Evolutionary conservation across 805 yeast genomes (phyloP).

Genomic region (Phaffomyces antillensis): DNA sequence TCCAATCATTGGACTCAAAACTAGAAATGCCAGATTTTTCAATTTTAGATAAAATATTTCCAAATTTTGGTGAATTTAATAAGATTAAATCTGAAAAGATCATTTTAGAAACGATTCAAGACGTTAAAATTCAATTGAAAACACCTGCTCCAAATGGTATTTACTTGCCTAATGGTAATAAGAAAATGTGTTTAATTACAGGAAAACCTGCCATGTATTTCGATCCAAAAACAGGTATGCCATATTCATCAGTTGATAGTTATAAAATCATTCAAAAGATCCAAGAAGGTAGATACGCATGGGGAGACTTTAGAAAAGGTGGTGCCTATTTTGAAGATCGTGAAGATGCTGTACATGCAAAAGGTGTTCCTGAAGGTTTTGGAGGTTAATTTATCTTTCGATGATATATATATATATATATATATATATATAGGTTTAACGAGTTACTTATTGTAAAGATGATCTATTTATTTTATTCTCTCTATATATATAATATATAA

Average conservation of each 20-base stretch:
- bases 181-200: slow-evolving; percentile 64
- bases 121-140: slow-evolving; percentile 42
- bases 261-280: slow-evolving; percentile 55
- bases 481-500: too few species aligned
- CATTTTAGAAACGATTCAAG: slow-evolving; percentile 38
- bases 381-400: slow-evolving; percentile 21
- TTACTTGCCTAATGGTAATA: slow-evolving; percentile 60
- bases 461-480: not conserved
- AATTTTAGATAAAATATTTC: slow-evolving; percentile 26
- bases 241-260: slow-evolving; percentile 80
- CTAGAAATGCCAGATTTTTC: slow-evolving; percentile 36
- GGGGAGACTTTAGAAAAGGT: slow-evolving; percentile 46
- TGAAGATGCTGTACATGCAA: slow-evolving; percentile 49
- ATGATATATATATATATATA: too few species aligned
- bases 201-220: slow-evolving; percentile 76
- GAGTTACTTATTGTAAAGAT: too few species aligned
- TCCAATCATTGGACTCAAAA: slow-evolving; percentile 24
- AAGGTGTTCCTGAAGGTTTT: slow-evolving; percentile 87
- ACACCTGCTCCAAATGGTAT: slow-evolving; percentile 75
- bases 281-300: slow-evolving; percentile 46
- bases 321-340: slow-evolving; percentile 39
- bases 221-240: slow-evolving; percentile 84
- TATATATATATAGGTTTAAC: too few species aligned
- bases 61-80: slow-evolving; percentile 56
- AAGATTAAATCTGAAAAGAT: slow-evolving; percentile 34